Conservation (phyloP, 2,329 filamentous ascomycete genomes). For the Dactylonectria estremocensis region DNA sequence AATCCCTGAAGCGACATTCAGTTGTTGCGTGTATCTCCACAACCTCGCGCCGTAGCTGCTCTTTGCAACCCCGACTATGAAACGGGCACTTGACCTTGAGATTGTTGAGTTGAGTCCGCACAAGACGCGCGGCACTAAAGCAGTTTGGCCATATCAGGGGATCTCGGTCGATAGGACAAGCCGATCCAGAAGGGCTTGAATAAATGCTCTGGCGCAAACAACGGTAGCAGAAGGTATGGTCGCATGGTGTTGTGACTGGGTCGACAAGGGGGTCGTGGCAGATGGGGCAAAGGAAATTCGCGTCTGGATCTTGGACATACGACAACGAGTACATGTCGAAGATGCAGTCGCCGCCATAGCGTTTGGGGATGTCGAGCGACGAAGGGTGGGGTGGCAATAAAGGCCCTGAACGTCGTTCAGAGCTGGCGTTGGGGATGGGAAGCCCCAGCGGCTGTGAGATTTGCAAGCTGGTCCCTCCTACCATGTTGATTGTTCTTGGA, state of each 20-base stretch:
- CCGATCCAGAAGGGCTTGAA: conserved; percentile 57
- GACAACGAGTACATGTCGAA: conserved; percentile 64
- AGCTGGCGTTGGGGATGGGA: conserved; percentile 42
- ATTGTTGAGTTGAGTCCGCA: conserved; percentile 73
- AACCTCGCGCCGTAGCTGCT: conserved; percentile 66
- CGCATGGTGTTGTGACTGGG: conserved; percentile 73
- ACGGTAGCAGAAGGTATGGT: conserved; percentile 75
- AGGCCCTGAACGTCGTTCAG: conserved; percentile 53
- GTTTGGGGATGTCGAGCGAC: conserved; percentile 57
- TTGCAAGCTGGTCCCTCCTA: conserved; percentile 35
- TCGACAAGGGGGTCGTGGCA: conserved; percentile 74
- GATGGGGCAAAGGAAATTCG: conserved; percentile 67
- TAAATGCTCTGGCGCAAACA: conserved; percentile 66
- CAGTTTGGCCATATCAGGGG: conserved; percentile 57
- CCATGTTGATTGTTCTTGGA: conserved; percentile 35
- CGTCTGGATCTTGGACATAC: conserved; percentile 61
- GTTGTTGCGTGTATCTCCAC: conserved; percentile 70
- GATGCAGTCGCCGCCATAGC: conserved; percentile 55
- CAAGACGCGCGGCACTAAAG: conserved; percentile 61
- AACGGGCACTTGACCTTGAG: conserved; percentile 74
- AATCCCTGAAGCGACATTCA: conserved; percentile 70
- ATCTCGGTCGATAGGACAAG: conserved; percentile 73
- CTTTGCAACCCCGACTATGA: conserved; percentile 63
- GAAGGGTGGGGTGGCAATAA: conserved; percentile 55
- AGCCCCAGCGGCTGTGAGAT: conserved; percentile 33